Percentiles rank a stretch among this genome's conserved stretches.
Evolutionary conservation across 768 basidiomycete species (phyloP).

Genomic region (Lactifluus pinguis): DNA sequence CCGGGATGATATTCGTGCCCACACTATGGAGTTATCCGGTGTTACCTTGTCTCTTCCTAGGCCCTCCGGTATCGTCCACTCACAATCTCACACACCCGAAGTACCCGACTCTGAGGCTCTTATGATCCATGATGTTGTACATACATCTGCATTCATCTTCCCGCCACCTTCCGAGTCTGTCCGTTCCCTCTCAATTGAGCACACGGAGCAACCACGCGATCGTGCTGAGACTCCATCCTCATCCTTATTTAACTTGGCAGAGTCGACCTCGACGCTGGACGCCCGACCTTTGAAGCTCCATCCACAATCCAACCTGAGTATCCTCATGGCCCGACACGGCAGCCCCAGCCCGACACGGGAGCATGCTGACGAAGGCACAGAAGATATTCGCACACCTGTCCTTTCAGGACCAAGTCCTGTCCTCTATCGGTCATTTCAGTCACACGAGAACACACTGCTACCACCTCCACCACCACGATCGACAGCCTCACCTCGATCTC

Average conservation of each 20-base stretch:
- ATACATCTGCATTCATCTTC: constrained; percentile 16
- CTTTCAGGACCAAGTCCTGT: background rate
- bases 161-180: constrained; percentile 10
- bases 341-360: constrained; percentile 9
- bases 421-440: background rate
- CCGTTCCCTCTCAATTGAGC: constrained; percentile 10
- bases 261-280: constrained; percentile 17
- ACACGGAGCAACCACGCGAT: constrained; percentile 10
- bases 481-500: background rate
- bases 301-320: constrained; percentile 29
- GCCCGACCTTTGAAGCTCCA: constrained; percentile 14
- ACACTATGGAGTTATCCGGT: constrained; percentile 56
- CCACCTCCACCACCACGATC: background rate
- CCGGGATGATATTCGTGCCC: constrained; percentile 54
- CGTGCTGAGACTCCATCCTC: constrained; percentile 21
- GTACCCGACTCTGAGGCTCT: constrained; percentile 29
- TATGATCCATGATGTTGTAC: constrained; percentile 10
- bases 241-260: constrained; percentile 21
- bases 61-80: constrained; percentile 18
- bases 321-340: constrained; percentile 27
- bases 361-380: constrained; percentile 1
- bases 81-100: constrained; percentile 28
- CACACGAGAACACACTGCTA: background rate
- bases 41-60: constrained; percentile 33
- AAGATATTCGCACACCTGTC: background rate